Percentiles rank a stretch among this genome's conserved stretches.
phyloP scores from a whole-genome alignment of 345 rosid genomes.

The Sapria himalayana region DNA sequence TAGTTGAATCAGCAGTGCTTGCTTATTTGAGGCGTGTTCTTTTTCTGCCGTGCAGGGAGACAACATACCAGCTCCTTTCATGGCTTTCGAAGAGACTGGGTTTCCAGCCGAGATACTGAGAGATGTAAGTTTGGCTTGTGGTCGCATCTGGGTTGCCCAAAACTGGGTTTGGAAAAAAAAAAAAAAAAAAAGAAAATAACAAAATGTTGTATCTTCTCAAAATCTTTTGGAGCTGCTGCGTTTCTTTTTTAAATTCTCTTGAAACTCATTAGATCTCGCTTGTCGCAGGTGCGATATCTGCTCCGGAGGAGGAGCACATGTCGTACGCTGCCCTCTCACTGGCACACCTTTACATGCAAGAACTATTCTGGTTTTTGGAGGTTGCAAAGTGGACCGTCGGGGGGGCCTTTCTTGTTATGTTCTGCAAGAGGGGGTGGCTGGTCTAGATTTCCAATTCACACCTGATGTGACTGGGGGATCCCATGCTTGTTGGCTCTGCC shows the following conservation, averaged over 20 bases:
- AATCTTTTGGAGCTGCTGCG: slow-evolving; percentile 11
- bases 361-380: slow-evolving; percentile 58
- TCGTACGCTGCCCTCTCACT: slow-evolving; percentile 82
- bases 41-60: slow-evolving; percentile 76
- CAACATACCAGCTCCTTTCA: slow-evolving; percentile 73
- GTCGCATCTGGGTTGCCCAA: too few species aligned
- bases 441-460: slow-evolving; percentile 60
- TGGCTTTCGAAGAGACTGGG: slow-evolving; percentile 77
- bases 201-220: slow-evolving; percentile 9
- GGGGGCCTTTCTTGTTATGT: slow-evolving; percentile 69
- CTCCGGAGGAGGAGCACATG: slow-evolving; percentile 89
- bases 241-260: slow-evolving; percentile 13
- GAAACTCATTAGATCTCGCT: slow-evolving; percentile 41
- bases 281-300: slow-evolving; percentile 96
- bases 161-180: too few species aligned
- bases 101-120: slow-evolving; percentile 81
- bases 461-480: slow-evolving; percentile 56
- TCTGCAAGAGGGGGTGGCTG: slow-evolving; percentile 52
- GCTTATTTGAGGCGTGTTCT: too few species aligned
- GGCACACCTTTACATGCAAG: slow-evolving; percentile 43
- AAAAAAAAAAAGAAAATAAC: too few species aligned
- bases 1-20: too few species aligned
- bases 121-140: slow-evolving; percentile 41
- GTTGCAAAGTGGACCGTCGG: slow-evolving; percentile 69
- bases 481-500: slow-evolving; percentile 47